Conservation (phyloP, 1,139 yeast species). For the Taiozyma onychis region DNA sequence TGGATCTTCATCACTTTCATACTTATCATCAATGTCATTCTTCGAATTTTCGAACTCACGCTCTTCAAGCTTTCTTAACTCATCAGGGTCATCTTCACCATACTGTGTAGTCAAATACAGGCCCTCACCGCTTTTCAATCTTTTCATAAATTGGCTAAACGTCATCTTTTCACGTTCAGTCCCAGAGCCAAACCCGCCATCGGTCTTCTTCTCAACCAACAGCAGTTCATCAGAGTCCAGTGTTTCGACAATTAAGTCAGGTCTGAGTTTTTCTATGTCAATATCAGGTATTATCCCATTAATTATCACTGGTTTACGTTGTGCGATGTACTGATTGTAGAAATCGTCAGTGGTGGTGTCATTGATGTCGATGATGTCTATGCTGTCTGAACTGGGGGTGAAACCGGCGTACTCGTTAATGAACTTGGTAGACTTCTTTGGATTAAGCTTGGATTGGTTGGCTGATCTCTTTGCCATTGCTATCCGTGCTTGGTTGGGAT, state of each 20-base stretch:
- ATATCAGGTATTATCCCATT: slow-evolving; percentile 20
- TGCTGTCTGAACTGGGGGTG: slow-evolving; percentile 9
- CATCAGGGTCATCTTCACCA: slow-evolving; percentile 33
- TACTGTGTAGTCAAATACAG: slow-evolving; percentile 68
- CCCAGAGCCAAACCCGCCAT: slow-evolving; percentile 66
- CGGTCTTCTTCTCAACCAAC: slow-evolving; percentile 50
- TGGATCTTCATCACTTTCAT: slow-evolving; percentile 35
- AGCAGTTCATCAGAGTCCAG: slow-evolving; percentile 34
- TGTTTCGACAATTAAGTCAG: slow-evolving; percentile 28
- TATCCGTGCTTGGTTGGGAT: background rate
- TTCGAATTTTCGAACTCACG: slow-evolving; percentile 14
- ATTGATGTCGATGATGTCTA: slow-evolving; percentile 7
- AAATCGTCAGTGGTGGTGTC: slow-evolving; percentile 11
- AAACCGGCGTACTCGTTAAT: slow-evolving; percentile 19
- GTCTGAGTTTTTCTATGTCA: slow-evolving; percentile 13
- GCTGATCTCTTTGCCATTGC: background rate
- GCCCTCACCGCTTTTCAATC: slow-evolving; percentile 37
- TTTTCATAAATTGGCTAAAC: slow-evolving; percentile 40
- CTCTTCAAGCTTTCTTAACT: background rate
- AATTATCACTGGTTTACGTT: slow-evolving; percentile 24
- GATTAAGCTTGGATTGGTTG: background rate
- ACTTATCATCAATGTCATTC: slow-evolving; percentile 16
- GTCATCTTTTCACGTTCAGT: slow-evolving; percentile 43
- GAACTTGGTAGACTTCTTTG: slow-evolving; percentile 8
- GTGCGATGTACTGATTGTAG: slow-evolving; percentile 14